Evolutionary conservation across 306 rosid species (phyloP).

Genomic region (Quercus dentata): DNA sequence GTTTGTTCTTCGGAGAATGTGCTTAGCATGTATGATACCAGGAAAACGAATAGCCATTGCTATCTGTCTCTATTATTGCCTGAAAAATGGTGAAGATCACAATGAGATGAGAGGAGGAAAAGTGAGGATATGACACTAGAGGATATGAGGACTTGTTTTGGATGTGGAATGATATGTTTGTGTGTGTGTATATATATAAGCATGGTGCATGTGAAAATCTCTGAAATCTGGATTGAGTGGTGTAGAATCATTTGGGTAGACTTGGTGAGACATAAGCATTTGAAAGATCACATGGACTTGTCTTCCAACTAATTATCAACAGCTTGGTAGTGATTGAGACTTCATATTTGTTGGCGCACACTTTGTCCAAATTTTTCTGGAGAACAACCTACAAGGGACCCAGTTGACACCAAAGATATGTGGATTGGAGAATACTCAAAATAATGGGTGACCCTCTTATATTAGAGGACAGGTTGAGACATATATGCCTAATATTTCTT

Average conservation of each 20-base stretch:
- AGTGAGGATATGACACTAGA: background rate
- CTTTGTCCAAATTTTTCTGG: background rate
- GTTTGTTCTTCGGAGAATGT: constrained; percentile 33
- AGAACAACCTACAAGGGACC: constrained; percentile 11
- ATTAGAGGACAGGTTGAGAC: too few species aligned
- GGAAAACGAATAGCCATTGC: constrained; percentile 33
- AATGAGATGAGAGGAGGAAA: background rate
- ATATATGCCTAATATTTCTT: too few species aligned
- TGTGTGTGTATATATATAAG: constrained; percentile 23
- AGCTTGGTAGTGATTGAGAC: constrained; percentile 13
- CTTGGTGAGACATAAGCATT: constrained; percentile 5
- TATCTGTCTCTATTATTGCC: background rate
- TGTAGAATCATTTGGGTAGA: constrained; percentile 13
- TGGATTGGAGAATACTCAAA: background rate
- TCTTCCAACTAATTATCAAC: constrained; percentile 4
- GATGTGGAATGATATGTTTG: background rate
- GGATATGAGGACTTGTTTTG: background rate
- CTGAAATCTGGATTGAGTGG: background rate
- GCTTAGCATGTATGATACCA: constrained; percentile 24
- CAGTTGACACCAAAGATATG: background rate
- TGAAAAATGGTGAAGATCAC: background rate
- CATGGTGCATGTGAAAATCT: background rate
- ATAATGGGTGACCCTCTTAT: background rate
- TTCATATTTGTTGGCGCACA: background rate
- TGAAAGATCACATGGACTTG: constrained; percentile 29